Base-by-base conservation (phyloP, 169 alveolate species). In the Besnoitia besnoiti region DNA sequence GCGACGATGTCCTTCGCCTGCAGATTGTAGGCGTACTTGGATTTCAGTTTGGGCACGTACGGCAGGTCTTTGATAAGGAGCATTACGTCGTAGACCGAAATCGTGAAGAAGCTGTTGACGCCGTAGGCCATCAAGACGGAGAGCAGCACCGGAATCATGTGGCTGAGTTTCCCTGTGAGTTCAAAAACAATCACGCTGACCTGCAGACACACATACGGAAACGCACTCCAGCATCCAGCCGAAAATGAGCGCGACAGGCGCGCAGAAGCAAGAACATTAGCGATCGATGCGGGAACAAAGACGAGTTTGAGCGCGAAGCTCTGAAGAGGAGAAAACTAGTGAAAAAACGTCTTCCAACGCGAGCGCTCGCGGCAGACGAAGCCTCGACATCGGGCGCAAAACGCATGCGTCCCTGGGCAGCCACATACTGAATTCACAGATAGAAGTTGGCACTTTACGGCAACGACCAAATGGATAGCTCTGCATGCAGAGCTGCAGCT, bases 71-170 rank as follows among this genome's bases (percentile, higher is more conserved):
- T 97, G 89, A 95, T 95, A 24, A 95, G 96, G n/a, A 97, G 92
- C 80, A 96, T 90, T 30, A 95, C 95, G 89, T 96, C 97, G 90
- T 95, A 96, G 76, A 96, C 95, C 0, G 96, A 93, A 91, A 94
- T 93, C 61, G 94, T 73, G 44, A 94, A 35, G 37, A 91, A 94
- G 16, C 92, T 77, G 39, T 96, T 93, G 73, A 96, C 89, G 79
- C 96, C 95, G 94, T 95, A 96, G 35, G 97, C 94, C 75, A 96
- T 93, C 47, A 97, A 89, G 37, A 96, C 96, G 49, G 97, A 96
- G 50, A 96, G 85, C 49, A 97, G 91, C 85, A 97, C 94, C 80
- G 96, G 97, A 24, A 96, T 90, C 94, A 97, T 94, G 90, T 95
- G 94, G 50, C 93, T 90, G 10, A 96, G 91, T 73, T 94, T 92